Percentiles rank a stretch among this genome's conserved stretches.
Evolutionary conservation across 2,329 filamentous ascomycete species (phyloP).

Genomic region (Pseudocercospora fuligena): DNA sequence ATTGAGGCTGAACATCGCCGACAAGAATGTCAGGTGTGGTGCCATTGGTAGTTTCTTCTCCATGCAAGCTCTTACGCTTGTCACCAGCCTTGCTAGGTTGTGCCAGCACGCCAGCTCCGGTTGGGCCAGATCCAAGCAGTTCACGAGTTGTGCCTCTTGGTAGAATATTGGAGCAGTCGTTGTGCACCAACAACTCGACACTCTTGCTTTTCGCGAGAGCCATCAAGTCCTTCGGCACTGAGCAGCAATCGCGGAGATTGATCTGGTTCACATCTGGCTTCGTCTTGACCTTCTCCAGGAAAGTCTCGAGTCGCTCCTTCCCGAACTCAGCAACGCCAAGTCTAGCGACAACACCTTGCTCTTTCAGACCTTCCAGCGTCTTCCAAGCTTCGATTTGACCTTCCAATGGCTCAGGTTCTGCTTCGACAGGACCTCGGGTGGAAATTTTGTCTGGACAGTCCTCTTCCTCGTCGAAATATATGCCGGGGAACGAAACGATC

Average conservation of each 20-base stretch:
- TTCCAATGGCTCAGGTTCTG: slow-evolving; percentile 63
- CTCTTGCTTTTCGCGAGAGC: slow-evolving; percentile 79
- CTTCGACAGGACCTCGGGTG: slow-evolving; percentile 43
- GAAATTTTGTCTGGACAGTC: slow-evolving; percentile 67
- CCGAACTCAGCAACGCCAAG: slow-evolving; percentile 93
- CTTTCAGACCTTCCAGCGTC: slow-evolving; percentile 73
- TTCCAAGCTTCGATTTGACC: slow-evolving; percentile 70
- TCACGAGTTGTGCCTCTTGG: slow-evolving; percentile 84
- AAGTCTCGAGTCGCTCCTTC: slow-evolving; percentile 76
- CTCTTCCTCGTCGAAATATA: slow-evolving; percentile 91
- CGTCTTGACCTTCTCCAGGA: slow-evolving; percentile 72
- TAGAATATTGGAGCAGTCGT: slow-evolving; percentile 90
- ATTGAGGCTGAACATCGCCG: slow-evolving; percentile 83
- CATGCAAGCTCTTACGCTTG: slow-evolving; percentile 48
- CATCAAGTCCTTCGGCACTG: slow-evolving; percentile 85
- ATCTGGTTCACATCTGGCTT: slow-evolving; percentile 90
- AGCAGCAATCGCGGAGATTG: slow-evolving; percentile 94
- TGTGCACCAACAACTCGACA: slow-evolving; percentile 90
- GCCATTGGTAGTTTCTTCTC: slow-evolving; percentile 52
- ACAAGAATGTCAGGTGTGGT: slow-evolving; percentile 68
- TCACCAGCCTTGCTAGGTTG: slow-evolving; percentile 49
- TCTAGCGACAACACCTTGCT: slow-evolving; percentile 71
- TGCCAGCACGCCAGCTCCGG: slow-evolving; percentile 77
- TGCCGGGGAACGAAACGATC: slow-evolving; percentile 89
- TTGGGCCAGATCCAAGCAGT: slow-evolving; percentile 72